These are phyloP conservation scores for Malbranchea zuffiana DNA, from an alignment of 2,329 filamentous ascomycete genomes.

Conservation along the genomic window DNA sequence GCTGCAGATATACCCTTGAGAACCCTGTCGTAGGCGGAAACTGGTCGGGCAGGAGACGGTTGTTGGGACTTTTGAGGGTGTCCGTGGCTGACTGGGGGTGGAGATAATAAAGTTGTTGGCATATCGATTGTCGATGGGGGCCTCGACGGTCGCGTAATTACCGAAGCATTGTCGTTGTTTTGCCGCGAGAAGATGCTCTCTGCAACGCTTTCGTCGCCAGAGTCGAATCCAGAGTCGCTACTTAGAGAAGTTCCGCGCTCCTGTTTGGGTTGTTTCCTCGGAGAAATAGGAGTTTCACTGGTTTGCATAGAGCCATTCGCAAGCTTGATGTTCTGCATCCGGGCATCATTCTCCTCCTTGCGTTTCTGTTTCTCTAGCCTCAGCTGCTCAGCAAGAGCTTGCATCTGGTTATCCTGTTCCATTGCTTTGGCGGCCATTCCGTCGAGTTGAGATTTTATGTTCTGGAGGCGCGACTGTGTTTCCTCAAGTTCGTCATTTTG, in stretches of 20 bases:
- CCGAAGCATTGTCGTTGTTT: constrained; percentile 26
- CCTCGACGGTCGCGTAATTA: constrained; percentile 26
- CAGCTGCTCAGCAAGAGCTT: constrained; percentile 40
- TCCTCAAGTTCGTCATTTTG: constrained; percentile 53
- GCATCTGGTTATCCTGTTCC: constrained; percentile 48
- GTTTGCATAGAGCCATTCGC: constrained; percentile 15
- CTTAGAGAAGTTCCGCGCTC: constrained; percentile 32
- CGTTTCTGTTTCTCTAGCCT: constrained; percentile 34
- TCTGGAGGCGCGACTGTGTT: constrained; percentile 45
- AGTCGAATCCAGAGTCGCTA: constrained; percentile 50
- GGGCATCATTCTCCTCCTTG: constrained; percentile 30
- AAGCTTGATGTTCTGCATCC: constrained; percentile 25
- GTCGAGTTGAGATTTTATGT: constrained; percentile 51
- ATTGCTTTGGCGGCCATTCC: constrained; percentile 46
- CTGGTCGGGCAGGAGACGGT: constrained; percentile 17
- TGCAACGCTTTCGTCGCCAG: constrained; percentile 43
- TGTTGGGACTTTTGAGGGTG: constrained; percentile 14
- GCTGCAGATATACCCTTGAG: constrained; percentile 32
- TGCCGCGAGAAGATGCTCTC: constrained; percentile 39
- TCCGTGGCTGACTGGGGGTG: constrained; percentile 17
- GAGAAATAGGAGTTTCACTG: background rate
- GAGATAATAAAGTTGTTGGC: constrained; percentile 18
- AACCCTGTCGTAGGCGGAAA: constrained; percentile 35
- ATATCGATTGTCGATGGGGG: constrained; percentile 26
- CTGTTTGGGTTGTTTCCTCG: constrained; percentile 15